Evolutionary conservation across 2,329 filamentous ascomycete genomes (phyloP).

Genomic region (Paecilomyces formosus): DNA sequence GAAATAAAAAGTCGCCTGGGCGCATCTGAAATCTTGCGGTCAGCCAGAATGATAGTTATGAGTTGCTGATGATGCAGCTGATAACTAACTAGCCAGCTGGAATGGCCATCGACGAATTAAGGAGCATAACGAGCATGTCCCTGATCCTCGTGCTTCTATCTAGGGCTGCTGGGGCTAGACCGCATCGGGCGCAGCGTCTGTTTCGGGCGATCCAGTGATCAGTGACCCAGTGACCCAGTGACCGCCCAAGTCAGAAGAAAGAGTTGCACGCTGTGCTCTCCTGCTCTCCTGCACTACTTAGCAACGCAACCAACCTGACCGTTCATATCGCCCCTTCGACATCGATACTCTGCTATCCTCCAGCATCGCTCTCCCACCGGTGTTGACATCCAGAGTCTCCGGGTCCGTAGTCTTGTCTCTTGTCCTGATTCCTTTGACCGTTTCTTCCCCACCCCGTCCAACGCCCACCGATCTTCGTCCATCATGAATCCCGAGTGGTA

Average conservation of each 20-base stretch:
- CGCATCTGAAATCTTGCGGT: neutral
- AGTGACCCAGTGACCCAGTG: neutral
- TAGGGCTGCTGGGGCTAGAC: neutral
- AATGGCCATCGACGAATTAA: neutral
- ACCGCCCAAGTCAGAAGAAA: neutral
- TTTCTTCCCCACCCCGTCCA: neutral
- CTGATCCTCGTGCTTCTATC: neutral
- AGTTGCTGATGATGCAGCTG: neutral
- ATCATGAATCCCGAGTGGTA: constrained; percentile 46
- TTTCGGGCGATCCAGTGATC: neutral
- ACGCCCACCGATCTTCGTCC: constrained; percentile 9
- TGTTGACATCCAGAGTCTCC: neutral
- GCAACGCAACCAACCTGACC: constrained; percentile 15
- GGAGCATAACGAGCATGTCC: neutral
- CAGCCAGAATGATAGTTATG: neutral
- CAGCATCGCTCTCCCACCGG: constrained; percentile 4
- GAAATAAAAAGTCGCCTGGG: no score
- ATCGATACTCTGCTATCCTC: neutral
- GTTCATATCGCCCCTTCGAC: constrained; percentile 1
- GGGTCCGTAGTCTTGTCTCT: constrained; percentile 1
- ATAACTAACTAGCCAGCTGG: neutral
- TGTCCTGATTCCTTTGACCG: neutral
- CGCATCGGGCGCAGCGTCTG: neutral
- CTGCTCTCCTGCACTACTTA: constrained; percentile 20
- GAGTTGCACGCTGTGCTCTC: constrained; percentile 19